Percentiles rank a stretch among this genome's conserved stretches.
Conservation (phyloP, 176 grass and related monocot genomes). For the Saccharum officinarum region DNA sequence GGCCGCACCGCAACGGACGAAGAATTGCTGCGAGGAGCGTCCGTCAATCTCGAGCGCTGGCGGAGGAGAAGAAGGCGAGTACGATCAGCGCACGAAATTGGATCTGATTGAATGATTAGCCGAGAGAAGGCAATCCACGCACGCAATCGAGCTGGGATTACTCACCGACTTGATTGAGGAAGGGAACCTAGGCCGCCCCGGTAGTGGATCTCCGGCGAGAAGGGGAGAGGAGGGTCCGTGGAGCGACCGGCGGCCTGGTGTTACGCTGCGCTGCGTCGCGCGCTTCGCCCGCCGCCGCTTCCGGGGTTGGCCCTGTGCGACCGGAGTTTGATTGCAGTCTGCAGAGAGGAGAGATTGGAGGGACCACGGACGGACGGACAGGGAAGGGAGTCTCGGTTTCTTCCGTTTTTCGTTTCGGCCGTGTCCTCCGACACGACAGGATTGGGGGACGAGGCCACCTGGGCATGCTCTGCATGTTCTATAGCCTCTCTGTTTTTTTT, state of each 20-base stretch:
- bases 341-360: background rate
- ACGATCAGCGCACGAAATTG: background rate
- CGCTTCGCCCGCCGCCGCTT: background rate
- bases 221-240: background rate
- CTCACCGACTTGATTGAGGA: background rate
- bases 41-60: background rate
- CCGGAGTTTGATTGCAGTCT: background rate
- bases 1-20: background rate
- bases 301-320: background rate
- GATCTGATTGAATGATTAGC: background rate
- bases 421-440: background rate
- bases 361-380: background rate
- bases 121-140: background rate
- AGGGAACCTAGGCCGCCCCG: too few relatives aligned
- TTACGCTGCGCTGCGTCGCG: background rate
- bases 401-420: background rate
- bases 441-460: too few relatives aligned
- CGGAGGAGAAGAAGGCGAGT: background rate
- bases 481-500: too few relatives aligned
- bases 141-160: background rate
- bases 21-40: background rate
- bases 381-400: background rate
- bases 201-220: background rate
- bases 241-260: background rate
- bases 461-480: too few relatives aligned